Evolutionary conservation across 202 grass and related monocot species (phyloP).

Genomic region (Dendrocalamus latiflorus): DNA sequence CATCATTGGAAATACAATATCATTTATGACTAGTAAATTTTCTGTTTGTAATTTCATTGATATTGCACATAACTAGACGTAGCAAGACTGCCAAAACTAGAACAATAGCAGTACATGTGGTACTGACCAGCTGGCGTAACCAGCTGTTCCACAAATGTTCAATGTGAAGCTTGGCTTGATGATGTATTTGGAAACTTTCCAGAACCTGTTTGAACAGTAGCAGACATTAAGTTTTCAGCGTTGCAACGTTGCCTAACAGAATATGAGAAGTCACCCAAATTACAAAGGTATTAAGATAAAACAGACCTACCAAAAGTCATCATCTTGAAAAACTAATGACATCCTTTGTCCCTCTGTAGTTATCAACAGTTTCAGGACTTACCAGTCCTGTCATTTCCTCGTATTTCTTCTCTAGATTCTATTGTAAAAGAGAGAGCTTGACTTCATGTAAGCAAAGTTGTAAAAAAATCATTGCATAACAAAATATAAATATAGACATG

Average conservation of each 20-base stretch:
- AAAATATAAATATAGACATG: not conserved
- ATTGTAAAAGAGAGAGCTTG: constrained; percentile 13
- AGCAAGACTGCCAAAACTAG: constrained; percentile 5
- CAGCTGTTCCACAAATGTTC: constrained; percentile 20
- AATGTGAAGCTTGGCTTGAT: constrained; percentile 5
- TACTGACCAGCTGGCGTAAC: not conserved
- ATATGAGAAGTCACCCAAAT: constrained; percentile 3
- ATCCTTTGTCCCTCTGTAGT: constrained; percentile 43
- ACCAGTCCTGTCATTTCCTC: constrained; percentile 56
- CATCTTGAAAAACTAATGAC: constrained; percentile 43
- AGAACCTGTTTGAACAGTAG: constrained; percentile 19
- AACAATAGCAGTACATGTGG: constrained; percentile 10
- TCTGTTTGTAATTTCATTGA: constrained; percentile 13
- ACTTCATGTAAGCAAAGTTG: not conserved
- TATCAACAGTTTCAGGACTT: constrained; percentile 75
- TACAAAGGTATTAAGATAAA: constrained; percentile 13
- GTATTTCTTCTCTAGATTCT: constrained; percentile 82
- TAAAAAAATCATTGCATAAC: not conserved
- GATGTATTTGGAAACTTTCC: constrained; percentile 11
- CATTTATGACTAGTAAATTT: constrained; percentile 18
- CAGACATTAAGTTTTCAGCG: constrained; percentile 15
- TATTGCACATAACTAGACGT: constrained; percentile 31
- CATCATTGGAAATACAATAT: constrained; percentile 10
- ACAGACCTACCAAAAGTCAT: constrained; percentile 23
- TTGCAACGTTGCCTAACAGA: not conserved